Evolutionary conservation across 148 eudicot species (phyloP), one percentile per base, ranked within the genome.

Genomic region (Nepenthes mirabilis): DNA sequence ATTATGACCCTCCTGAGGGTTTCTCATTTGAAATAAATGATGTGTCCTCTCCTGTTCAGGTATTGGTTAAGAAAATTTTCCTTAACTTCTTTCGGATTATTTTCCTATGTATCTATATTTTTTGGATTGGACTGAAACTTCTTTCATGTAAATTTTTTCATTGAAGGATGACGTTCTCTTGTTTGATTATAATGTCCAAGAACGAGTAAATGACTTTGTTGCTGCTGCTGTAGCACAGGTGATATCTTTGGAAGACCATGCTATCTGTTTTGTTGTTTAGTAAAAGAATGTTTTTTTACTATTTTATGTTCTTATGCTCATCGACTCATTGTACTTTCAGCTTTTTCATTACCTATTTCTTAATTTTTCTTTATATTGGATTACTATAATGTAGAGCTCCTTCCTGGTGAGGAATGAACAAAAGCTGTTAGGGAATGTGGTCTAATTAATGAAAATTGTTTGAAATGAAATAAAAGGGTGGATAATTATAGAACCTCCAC

Each of bases 191-290:
- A 86, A 86, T 77, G 86, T 86, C 60, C 76, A 82, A 75, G 82
- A 78, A 68, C 83, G 93, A 65, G 86, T 86, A 9, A 54, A 83
- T 56, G 88, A 86, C 68, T 86, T 86, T 65, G 88, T 86, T 58
- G 77, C 77, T 74, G 93, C 88, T 63, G 88, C 93, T 51, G n/a
- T 82, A 45, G 69, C 86, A 55, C 93, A 86, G 82, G 93, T 86
- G 57, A 72, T 60, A 33, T 47, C 36, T 54, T n/a, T 40, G 52
- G 55, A 36, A 23, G 34, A 14, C 3, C 37, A 5, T 52, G 37
- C 50, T 63, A 61, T 11, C 9, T 14, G 34, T 55, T 56, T 62
- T 62, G 14, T 5, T 59, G 43, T 54, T 43, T 45, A 5, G 11
- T 7, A 32, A 3, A 23, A 36, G 23, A 35, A 4, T 53, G 9